phyloP scores from a whole-genome alignment of 768 basidiomycete species.

The Rhodotorula sphaerocarpa region DNA sequence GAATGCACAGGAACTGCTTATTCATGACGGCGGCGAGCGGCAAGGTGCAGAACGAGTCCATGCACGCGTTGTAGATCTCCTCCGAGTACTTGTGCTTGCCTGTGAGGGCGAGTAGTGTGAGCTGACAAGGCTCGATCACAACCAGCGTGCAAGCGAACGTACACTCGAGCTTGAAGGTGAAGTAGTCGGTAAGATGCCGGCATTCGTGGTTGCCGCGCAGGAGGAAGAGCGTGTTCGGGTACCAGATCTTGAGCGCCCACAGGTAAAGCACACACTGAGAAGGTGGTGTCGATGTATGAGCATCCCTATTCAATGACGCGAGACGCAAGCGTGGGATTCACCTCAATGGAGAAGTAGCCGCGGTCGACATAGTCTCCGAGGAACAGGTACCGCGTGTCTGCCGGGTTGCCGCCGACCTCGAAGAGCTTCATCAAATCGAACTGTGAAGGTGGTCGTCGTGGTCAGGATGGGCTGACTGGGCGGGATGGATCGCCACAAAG shows the following conservation, averaged over 20 bases:
- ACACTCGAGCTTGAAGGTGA: conserved; percentile 99
- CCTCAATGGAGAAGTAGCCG: conserved; percentile 90
- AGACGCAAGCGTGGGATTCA: conserved; percentile 40
- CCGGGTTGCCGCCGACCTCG: conserved; percentile 88
- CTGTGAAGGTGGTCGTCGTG: no score
- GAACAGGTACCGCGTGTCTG: conserved; percentile 85
- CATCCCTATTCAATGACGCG: no score
- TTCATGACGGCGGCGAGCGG: conserved; percentile 98
- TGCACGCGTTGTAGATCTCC: conserved; percentile 89
- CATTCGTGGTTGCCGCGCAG: conserved; percentile 98
- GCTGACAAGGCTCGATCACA: no score
- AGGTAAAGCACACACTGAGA: conserved; percentile 91
- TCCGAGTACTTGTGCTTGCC: conserved; percentile 99
- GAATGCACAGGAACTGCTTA: conserved; percentile 97
- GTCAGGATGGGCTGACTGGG: conserved; percentile 14
- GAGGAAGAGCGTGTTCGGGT: conserved; percentile 90
- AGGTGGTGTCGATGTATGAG: not conserved
- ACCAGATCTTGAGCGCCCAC: conserved; percentile 99
- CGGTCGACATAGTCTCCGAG: conserved; percentile 88
- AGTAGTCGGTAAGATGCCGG: conserved; percentile 94
- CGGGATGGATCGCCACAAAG: conserved; percentile 9
- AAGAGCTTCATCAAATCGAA: conserved; percentile 93
- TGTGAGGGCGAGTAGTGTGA: no score
- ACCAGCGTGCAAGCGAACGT: conserved; percentile 42
- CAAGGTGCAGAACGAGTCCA: conserved; percentile 92